Conservation (phyloP, 768 basidiomycete genomes). For the Crepidotus variabilis region DNA sequence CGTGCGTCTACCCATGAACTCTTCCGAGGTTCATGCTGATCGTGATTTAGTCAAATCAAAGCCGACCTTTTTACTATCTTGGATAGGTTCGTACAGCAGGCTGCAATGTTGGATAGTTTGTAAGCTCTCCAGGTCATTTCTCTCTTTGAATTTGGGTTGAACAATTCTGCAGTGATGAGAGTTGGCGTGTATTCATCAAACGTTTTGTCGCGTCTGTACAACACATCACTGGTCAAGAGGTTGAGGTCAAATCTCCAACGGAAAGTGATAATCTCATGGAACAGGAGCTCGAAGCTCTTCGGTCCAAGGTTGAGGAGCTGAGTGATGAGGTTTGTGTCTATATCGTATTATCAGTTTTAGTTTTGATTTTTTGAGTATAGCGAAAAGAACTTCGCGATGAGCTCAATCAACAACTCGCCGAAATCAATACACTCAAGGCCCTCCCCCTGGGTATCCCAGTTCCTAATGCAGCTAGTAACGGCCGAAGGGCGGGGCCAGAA, state of each 20-base stretch:
- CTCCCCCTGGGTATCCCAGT: constrained; percentile 35
- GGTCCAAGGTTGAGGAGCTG: constrained; percentile 57
- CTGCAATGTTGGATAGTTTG: constrained; percentile 59
- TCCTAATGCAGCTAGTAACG: constrained; percentile 30
- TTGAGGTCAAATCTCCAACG: constrained; percentile 47
- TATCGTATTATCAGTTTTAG: not conserved
- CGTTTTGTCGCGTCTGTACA: constrained; percentile 58
- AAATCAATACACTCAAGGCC: constrained; percentile 61
- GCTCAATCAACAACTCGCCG: constrained; percentile 60
- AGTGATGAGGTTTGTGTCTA: constrained; percentile 52
- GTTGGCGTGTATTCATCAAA: constrained; percentile 61
- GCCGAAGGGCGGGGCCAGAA: constrained; percentile 54
- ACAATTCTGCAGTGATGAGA: constrained; percentile 48
- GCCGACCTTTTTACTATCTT: constrained; percentile 53
- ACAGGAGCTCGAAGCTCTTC: constrained; percentile 54
- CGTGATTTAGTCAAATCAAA: constrained; percentile 52
- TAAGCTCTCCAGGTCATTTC: constrained; percentile 27
- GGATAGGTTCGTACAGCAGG: constrained; percentile 64
- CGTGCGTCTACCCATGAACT: constrained; percentile 38
- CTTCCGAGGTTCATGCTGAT: not conserved
- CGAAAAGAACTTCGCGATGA: constrained; percentile 47
- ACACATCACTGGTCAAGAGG: constrained; percentile 60
- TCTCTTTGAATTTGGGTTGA: constrained; percentile 7
- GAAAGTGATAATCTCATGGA: constrained; percentile 33
- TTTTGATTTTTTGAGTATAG: constrained; percentile 26